phyloP scores from a whole-genome alignment of 2,329 filamentous ascomycete genomes.

The Trichophyton benhamiae region DNA sequence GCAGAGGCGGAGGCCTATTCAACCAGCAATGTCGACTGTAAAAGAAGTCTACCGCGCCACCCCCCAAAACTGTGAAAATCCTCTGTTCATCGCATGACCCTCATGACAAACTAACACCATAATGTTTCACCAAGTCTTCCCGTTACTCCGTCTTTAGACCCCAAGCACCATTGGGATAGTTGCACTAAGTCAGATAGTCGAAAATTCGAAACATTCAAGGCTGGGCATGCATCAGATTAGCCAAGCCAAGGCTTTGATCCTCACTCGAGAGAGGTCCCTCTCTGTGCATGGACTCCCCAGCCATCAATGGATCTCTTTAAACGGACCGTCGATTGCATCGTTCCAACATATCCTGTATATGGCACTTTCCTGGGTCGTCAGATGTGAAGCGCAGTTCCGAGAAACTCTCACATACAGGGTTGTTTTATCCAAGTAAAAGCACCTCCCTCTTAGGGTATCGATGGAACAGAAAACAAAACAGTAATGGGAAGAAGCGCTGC shows the following conservation, averaged over 20 bases:
- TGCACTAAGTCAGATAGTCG: slow-evolving; percentile 9
- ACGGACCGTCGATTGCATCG: background rate
- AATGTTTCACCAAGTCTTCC: background rate
- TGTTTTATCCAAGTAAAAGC: background rate
- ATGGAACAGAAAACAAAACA: background rate
- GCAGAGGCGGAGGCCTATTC: slow-evolving; percentile 11
- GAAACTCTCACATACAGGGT: background rate
- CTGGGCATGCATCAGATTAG: slow-evolving; percentile 36
- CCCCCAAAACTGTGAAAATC: background rate
- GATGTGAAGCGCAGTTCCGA: background rate
- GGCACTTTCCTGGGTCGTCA: background rate
- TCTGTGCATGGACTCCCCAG: slow-evolving; percentile 7
- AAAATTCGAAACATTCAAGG: slow-evolving; percentile 7
- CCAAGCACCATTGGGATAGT: background rate
- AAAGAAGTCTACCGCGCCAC: background rate
- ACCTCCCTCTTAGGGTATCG: background rate
- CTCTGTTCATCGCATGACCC: background rate
- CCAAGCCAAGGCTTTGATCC: slow-evolving; percentile 93
- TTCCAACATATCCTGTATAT: background rate
- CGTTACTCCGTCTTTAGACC: background rate
- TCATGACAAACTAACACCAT: background rate
- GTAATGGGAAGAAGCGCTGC: background rate
- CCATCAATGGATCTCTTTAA: background rate
- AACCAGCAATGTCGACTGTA: background rate
- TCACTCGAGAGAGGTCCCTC: slow-evolving; percentile 81